Base-by-base conservation (phyloP, 1,139 yeast genomes). In the Wickerhamiella infanticola region DNA sequence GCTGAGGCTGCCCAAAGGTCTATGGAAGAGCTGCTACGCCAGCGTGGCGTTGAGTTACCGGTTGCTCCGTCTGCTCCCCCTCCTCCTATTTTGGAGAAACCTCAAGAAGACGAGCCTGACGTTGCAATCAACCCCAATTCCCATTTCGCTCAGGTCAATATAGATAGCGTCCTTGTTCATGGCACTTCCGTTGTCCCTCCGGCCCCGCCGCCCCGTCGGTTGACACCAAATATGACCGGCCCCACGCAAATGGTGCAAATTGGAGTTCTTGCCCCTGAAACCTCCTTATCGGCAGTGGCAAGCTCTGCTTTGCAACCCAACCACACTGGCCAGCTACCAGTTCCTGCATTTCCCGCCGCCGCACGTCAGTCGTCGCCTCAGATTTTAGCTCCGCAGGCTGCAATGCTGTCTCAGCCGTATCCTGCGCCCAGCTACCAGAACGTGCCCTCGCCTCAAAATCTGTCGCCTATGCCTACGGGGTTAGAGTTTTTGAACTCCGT, bases 1-100 rank as follows among this genome's bases (percentile, higher is more conserved):
- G 64, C 67, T 1, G 66, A 64, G 47, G 68, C 68, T 1, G 68
- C 68, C 1, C 66, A 65, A 18, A 47, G 68, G 42, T 58, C 63
- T 37, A 59, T 63, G 63, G 63, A 61, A 40, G 68, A 64, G 50
- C 57, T 64, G 38, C 49, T 64, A 51, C 52, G 67, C 7, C 67
- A 63, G 50, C 52, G 56, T 24, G 53, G 45, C 31, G 29, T 45
- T n/a, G 47, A 51, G 8, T 25, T 48, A 39, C 50, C 50, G 13
- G 50, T 41, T 40, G 47, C 39, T n/a, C 33, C 40, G 13, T 40
- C 41, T 31, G 45, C 45, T 6, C 35, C 35, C 31, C 46, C 13
- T n/a, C 37, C 18, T 25, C 25, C 31, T 11, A 35, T 3, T 26
- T 35, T 8, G 39, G 26, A 13, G 11, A 44, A 47, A 44, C 48